Conservation (phyloP, 306 rosid genomes). For the Begonia fuchsioides region DNA sequence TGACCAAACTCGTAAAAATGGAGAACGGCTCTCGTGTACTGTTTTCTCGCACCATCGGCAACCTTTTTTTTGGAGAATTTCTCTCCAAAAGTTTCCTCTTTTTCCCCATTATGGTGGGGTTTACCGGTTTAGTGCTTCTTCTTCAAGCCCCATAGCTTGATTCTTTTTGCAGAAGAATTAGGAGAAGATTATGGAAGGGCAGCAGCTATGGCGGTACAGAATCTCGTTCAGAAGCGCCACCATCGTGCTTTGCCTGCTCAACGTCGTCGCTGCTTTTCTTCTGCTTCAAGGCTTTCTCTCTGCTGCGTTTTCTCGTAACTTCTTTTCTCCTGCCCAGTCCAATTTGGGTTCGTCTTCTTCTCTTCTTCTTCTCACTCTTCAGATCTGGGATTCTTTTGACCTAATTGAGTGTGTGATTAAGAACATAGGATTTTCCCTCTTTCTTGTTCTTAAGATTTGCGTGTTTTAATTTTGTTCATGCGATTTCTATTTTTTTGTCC, state of each 20-base stretch:
- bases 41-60: no score
- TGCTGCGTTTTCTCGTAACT: constrained; percentile 51
- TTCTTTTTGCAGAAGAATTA: constrained; percentile 1
- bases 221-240: constrained; percentile 88
- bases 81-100: no score
- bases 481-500: no score
- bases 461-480: no score
- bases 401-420: not conserved
- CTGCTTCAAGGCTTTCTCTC: constrained; percentile 68
- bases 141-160: not conserved
- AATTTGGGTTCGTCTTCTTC: constrained; percentile 29
- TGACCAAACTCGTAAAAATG: no score
- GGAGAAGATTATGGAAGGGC: constrained; percentile 50
- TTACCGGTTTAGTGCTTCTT: no score
- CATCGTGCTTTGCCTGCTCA: constrained; percentile 49
- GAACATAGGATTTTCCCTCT: not conserved
- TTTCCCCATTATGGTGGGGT: no score
- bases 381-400: not conserved
- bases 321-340: constrained; percentile 17
- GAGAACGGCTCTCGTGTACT: no score
- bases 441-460: no score
- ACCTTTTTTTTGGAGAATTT: no score
- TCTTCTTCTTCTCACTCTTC: constrained; percentile 2
- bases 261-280: constrained; percentile 42
- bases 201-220: constrained; percentile 56